Evolutionary conservation across 139 green algal genomes (phyloP).

Genomic region (Closterium sp.): DNA sequence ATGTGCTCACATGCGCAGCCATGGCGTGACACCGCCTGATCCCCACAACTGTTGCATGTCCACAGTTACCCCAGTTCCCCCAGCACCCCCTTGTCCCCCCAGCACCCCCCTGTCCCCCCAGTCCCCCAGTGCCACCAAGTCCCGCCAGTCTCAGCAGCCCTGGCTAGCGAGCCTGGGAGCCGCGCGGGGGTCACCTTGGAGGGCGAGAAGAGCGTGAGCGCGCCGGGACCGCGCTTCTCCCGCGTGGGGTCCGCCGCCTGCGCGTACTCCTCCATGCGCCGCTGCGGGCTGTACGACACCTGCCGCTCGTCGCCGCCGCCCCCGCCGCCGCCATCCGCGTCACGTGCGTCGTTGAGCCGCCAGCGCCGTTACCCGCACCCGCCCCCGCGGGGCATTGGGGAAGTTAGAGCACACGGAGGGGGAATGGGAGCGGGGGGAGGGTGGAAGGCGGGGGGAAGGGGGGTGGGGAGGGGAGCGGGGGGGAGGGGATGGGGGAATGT

Average conservation of each 20-base stretch:
- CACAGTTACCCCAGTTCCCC: background rate
- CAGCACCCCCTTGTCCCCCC: too few species aligned
- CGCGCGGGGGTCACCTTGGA: background rate
- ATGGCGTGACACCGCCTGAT: too few species aligned
- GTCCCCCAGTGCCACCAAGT: background rate
- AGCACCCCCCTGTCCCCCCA: too few species aligned
- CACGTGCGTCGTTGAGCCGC: background rate
- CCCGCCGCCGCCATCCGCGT: too few species aligned
- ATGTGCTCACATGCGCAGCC: too few species aligned
- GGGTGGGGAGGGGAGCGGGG: too few species aligned
- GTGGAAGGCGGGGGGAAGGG: too few species aligned
- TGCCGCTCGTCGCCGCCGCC: background rate
- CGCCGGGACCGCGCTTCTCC: background rate
- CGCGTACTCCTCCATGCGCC: background rate
- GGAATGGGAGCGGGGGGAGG: too few species aligned
- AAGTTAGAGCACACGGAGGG: background rate
- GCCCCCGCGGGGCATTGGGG: too few species aligned
- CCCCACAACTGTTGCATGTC: too few species aligned
- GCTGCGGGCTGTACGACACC: background rate
- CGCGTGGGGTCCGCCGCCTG: background rate
- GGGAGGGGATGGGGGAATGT: background rate
- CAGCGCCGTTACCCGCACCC: background rate
- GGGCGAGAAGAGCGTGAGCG: slow-evolving; percentile 11
- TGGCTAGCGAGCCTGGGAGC: too few species aligned
- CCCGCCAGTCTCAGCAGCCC: background rate